Evolutionary conservation across 2,329 filamentous ascomycete genomes (phyloP).

Genomic region (Diplocarpon rosae): DNA sequence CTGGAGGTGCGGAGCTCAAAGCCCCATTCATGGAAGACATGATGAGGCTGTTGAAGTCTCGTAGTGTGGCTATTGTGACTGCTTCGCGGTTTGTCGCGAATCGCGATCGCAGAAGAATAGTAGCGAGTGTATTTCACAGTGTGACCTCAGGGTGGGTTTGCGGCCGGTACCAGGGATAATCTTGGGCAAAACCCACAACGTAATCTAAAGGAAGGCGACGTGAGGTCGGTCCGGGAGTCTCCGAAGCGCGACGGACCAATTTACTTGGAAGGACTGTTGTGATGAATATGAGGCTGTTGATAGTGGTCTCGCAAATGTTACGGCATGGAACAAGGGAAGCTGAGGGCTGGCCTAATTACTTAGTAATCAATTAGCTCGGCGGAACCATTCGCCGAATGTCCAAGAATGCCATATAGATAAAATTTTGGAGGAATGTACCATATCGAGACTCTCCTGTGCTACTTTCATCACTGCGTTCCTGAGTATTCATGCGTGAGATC

Average conservation of each 20-base stretch:
- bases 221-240: background rate
- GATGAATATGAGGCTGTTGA: no score
- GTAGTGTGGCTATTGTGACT: constrained; percentile 2
- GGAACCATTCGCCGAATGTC: no score
- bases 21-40: constrained; percentile 33
- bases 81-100: constrained; percentile 9
- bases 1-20: constrained; percentile 28
- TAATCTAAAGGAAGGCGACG: background rate
- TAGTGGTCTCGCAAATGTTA: no score
- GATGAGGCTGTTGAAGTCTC: constrained; percentile 8
- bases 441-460: no score
- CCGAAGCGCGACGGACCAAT: background rate
- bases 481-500: no score
- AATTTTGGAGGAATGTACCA: no score
- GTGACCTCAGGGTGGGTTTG: constrained; percentile 5
- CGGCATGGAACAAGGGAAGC: no score
- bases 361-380: no score
- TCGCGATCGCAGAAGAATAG: constrained; percentile 4
- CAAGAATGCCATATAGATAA: no score
- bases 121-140: constrained; percentile 2
- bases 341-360: no score
- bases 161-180: background rate
- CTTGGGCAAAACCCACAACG: background rate
- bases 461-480: no score
- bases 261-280: no score